These are phyloP conservation scores for Tetrahymena thermophila DNA, from an alignment of 73 alveolate species.

Conservation along the genomic window DNA sequence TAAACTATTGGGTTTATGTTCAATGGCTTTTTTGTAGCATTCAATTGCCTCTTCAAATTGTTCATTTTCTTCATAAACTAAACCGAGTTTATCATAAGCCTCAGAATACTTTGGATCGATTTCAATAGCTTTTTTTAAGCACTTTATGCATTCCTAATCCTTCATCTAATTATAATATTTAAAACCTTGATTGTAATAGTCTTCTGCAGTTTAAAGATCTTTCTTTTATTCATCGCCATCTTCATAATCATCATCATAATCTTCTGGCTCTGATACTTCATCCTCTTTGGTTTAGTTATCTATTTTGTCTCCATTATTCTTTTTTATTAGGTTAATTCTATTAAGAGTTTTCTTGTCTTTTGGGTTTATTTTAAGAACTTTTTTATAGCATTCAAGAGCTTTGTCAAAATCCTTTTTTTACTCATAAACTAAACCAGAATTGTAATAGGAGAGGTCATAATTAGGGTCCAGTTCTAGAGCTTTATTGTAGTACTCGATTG, in stretches of 20 bases:
- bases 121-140: not conserved
- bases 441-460: not conserved
- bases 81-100: not conserved
- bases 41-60: not conserved
- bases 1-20: not conserved
- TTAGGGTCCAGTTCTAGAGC: not conserved
- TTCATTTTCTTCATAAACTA: not conserved
- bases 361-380: not conserved
- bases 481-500: not conserved
- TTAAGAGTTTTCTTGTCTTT: not conserved
- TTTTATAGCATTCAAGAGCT: not conserved
- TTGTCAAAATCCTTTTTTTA: not conserved
- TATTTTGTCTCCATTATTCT: too few species aligned
- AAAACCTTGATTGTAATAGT: not conserved
- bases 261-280: too few species aligned
- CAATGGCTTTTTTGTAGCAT: not conserved
- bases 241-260: not conserved
- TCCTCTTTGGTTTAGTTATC: not conserved
- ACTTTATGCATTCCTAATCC: too few species aligned
- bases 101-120: not conserved
- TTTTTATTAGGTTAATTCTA: too few species aligned
- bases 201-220: not conserved
- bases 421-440: not conserved
- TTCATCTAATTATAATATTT: not conserved
- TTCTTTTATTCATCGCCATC: not conserved